These are phyloP conservation scores for Kwoniella shandongensis DNA, from an alignment of 768 basidiomycete species.

Conservation along the genomic window DNA sequence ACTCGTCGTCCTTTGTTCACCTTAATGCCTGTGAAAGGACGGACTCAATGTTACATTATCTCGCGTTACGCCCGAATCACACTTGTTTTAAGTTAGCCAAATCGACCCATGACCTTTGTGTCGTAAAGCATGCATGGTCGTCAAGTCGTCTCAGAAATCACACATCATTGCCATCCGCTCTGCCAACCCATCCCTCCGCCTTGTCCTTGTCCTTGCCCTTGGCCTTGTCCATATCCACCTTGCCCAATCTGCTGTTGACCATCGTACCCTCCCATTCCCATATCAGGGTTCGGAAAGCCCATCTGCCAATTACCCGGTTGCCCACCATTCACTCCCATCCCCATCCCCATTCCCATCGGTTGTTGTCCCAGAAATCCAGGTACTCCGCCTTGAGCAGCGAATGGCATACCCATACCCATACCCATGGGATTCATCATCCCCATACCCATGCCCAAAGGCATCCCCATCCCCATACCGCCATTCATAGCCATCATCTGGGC, in stretches of 20 bases:
- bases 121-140: background rate
- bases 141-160: background rate
- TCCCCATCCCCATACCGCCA: slow-evolving; percentile 25
- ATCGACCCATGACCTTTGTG: background rate
- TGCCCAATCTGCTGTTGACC: slow-evolving; percentile 2
- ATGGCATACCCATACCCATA: slow-evolving; percentile 26
- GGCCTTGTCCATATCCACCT: background rate
- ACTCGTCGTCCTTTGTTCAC: too few species aligned
- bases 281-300: background rate
- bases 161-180: background rate
- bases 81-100: too few species aligned
- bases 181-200: slow-evolving; percentile 6
- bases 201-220: background rate
- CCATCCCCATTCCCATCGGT: background rate
- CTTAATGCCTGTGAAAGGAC: too few species aligned
- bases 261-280: background rate
- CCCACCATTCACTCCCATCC: slow-evolving; percentile 7
- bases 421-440: too few species aligned
- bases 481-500: background rate
- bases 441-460: slow-evolving; percentile 24
- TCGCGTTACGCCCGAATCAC: too few species aligned
- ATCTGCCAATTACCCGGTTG: slow-evolving; percentile 1
- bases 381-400: slow-evolving; percentile 1
- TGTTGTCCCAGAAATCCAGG: slow-evolving; percentile 1
- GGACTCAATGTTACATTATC: too few species aligned